Conservation (phyloP, 495 filamentous ascomycete genomes). For the Aspergillus wentii region DNA sequence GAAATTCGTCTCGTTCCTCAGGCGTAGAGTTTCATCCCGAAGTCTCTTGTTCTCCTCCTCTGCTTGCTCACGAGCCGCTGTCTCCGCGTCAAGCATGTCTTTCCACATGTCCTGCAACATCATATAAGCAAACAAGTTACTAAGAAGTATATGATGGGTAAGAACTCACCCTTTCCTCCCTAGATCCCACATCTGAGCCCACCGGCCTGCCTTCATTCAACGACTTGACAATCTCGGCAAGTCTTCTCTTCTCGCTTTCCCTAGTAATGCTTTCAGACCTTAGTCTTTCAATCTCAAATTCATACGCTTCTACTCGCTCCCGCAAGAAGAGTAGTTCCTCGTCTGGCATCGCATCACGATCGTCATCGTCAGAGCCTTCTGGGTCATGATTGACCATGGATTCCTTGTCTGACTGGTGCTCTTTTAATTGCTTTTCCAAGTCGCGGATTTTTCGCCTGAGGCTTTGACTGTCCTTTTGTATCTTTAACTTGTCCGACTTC, state of each 20-base stretch:
- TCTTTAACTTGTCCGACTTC: conserved; percentile 79
- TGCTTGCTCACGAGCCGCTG: conserved; percentile 79
- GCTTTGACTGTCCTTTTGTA: conserved; percentile 82
- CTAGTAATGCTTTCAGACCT: conserved; percentile 67
- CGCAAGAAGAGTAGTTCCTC: conserved; percentile 79
- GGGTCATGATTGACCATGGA: conserved; percentile 55
- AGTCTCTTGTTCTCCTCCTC: conserved; percentile 83
- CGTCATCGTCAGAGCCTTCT: conserved; percentile 56
- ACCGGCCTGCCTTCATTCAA: conserved; percentile 60
- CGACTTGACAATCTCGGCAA: conserved; percentile 72
- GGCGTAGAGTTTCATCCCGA: conserved; percentile 74
- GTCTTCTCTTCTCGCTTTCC: conserved; percentile 74
- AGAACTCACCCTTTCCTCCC: conserved; percentile 68
- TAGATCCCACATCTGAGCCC: conserved; percentile 64
- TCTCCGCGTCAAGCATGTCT: conserved; percentile 92
- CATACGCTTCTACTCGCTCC: conserved; percentile 78
- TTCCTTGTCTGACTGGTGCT: conserved; percentile 53
- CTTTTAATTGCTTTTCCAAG: conserved; percentile 77
- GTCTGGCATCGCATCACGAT: conserved; percentile 51
- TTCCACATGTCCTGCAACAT: conserved; percentile 72
- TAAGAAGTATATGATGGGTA: not conserved
- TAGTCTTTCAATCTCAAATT: conserved; percentile 76
- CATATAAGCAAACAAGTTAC: conserved; percentile 4
- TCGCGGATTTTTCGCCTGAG: conserved; percentile 75
- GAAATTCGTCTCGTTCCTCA: conserved; percentile 59